Evolutionary conservation across 2,329 filamentous ascomycete species (phyloP), one percentile per base, ranked within the genome.

Genomic region (Trichoderma simmonsii): DNA sequence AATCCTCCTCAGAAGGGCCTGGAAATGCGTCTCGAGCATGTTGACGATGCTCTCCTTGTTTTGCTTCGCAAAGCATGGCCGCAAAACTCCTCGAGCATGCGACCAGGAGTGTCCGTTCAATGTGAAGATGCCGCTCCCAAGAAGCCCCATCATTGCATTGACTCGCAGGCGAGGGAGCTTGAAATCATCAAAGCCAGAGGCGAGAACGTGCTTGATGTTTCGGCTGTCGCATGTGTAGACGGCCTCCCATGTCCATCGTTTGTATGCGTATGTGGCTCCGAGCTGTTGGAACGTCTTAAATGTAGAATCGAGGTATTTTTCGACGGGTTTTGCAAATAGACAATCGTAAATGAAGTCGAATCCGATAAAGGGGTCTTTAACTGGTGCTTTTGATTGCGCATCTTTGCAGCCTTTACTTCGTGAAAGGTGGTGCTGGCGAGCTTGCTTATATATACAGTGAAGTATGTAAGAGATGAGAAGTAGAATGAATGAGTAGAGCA

Each of bases 171-270:
- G 76, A 11, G 80, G 84, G 30, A 82, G 82, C 36, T 79, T 77
- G 72, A 85, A 90, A 71, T 89, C 86, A 2, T 82, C 77, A 73
- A 88, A 89, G 24, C 85, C 83, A 0, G 83, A 83, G 0, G 86
- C 85, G 1, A 90, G 82, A 3, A 90, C 81, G 1, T 87, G 83
- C 74, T 89, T 86, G 65, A 90, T 81, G 74, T 90, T 90, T 14
- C 83, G 83, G 1, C 83, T 81, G 28, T 89, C 87, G 54, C 80
- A 80, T 1, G 80, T 82, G 57, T 80, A 80, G 9, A 80, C 78
- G 4, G 81, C 76, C 30, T 78, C 74, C 77, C 77, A 80, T 0
- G 80, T 77, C 77, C 78, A 80, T 36, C 80, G 71, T 68, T 74
- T 77, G 36, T 80, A 77, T 15, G 77, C 75, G 51, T 81, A 81